Evolutionary conservation across 2,329 filamentous ascomycete genomes (phyloP).

Genomic region (Aplosporella prunicola): DNA sequence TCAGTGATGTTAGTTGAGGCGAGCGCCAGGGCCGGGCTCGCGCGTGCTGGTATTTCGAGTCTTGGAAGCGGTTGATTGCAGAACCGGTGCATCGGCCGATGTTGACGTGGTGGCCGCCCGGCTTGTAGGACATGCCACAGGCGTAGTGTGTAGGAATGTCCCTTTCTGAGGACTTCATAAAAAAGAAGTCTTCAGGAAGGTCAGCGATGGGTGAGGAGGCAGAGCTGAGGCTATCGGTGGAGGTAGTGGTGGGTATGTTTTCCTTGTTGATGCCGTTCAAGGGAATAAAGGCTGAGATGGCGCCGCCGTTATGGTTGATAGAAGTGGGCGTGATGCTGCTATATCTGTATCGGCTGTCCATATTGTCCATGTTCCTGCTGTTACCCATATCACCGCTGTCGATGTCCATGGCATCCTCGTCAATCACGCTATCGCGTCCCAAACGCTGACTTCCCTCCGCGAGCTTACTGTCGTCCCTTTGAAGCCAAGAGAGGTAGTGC

Average conservation of each 20-base stretch:
- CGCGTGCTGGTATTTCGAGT: too few species aligned
- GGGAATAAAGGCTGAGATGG: background rate
- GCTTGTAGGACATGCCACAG: slow-evolving; percentile 1
- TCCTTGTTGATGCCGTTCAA: too few species aligned
- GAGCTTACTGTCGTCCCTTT: too few species aligned
- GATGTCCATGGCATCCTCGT: background rate
- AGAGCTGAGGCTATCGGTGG: background rate
- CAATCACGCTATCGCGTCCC: slow-evolving; percentile 6
- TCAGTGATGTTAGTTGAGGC: too few species aligned
- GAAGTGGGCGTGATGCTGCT: background rate
- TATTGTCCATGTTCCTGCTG: background rate
- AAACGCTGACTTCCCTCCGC: too few species aligned
- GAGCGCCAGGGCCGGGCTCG: too few species aligned
- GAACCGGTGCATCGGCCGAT: too few species aligned
- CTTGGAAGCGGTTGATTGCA: too few species aligned
- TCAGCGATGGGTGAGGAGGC: background rate
- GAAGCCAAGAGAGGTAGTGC: slow-evolving; percentile 6
- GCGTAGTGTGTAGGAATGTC: slow-evolving; percentile 5
- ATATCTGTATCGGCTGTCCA: too few species aligned
- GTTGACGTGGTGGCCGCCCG: too few species aligned
- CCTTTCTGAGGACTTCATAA: slow-evolving; percentile 1
- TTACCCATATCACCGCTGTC: background rate
- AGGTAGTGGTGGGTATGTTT: background rate
- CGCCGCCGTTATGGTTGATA: too few species aligned
- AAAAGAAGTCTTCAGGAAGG: slow-evolving; percentile 6